A percentile compares a stretch with the other conserved stretches of the same genome.
Conservation (phyloP, 805 yeast genomes). For the Komagataella kurtzmanii region DNA sequence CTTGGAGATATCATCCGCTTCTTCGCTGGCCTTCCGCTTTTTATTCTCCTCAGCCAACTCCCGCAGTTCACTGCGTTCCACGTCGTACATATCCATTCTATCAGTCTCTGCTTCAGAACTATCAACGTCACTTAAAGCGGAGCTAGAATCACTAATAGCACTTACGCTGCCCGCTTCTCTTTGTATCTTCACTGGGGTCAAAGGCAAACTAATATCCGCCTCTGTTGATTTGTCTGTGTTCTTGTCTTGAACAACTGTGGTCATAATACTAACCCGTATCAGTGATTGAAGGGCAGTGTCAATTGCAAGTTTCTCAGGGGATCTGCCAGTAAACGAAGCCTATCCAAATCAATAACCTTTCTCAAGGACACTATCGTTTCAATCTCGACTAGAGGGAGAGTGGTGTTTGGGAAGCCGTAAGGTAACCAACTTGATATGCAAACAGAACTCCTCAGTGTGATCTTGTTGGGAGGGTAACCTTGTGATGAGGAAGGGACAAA, state of each 20-base stretch:
- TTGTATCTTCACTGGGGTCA: background rate
- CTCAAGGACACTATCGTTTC: background rate
- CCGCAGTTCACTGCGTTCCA: conserved; percentile 34
- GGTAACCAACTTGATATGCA: background rate
- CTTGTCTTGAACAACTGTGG: background rate
- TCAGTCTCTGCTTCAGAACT: conserved; percentile 89
- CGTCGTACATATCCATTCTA: conserved; percentile 50
- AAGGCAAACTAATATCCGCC: background rate
- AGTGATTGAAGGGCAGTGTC: background rate
- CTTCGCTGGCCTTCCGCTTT: background rate
- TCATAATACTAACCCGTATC: background rate
- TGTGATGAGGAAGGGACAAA: background rate
- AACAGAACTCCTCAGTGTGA: background rate
- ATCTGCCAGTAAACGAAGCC: background rate
- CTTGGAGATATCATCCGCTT: background rate
- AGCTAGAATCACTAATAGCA: conserved; percentile 10
- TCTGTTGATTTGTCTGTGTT: background rate
- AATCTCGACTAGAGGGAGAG: background rate
- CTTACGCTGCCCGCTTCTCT: background rate
- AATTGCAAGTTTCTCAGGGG: background rate
- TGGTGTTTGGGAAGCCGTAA: background rate
- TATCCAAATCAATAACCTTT: background rate
- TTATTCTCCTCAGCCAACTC: conserved; percentile 18
- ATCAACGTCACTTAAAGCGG: conserved; percentile 44
- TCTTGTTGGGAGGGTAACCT: background rate